Evolutionary conservation across 2,329 filamentous ascomycete genomes (phyloP), one percentile per base, ranked within the genome.

Genomic region (Chrysoporthe cubensis): DNA sequence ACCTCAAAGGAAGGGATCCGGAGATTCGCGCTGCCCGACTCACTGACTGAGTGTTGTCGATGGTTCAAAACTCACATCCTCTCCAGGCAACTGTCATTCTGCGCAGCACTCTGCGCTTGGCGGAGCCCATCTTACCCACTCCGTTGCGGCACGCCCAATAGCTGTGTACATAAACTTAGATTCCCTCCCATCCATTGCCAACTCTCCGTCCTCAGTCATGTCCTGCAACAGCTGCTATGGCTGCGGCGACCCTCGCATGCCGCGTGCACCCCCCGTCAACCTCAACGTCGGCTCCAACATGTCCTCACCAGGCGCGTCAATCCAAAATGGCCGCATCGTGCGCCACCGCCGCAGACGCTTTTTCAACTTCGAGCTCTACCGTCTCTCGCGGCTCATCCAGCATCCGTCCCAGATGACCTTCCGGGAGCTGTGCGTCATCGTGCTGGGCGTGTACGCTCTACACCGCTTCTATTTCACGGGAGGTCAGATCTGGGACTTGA

Each of bases 391-490:
- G 8, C 21, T 61, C 43, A 4, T 61, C 21, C 59, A 61, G 42
- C 42, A 48, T 26, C 59, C 59, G 4, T 14, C 14, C n/a, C 59
- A 61, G 42, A 34, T 37, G 42, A 61, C 42, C 13, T 61, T 61
- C 9, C 59, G 59, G 42, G 59, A 61, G 59, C 59, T 61, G 43
- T 61, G 59, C 26, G 11, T 61, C 42, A 34, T 61, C 26, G 9
- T n/a, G 6, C 18, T 37, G 59, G 43, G 40, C 21, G 14, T 61
- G 21, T 61, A 34, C 26, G 37, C 42, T 3, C 14, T 61, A 0
- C 48, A 61, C 13, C 26, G 26, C 18, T 16, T 44, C 6, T 61
- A 48, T 26, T 46, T 61, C 14, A 46, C 59, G 2, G 59, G 26
- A 1, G 4, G 43, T 6, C 21, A 48, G 26, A 61, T 61, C 42